Evolutionary conservation across 2,329 filamentous ascomycete species (phyloP).

Genomic region (Cladorrhinum sp.): DNA sequence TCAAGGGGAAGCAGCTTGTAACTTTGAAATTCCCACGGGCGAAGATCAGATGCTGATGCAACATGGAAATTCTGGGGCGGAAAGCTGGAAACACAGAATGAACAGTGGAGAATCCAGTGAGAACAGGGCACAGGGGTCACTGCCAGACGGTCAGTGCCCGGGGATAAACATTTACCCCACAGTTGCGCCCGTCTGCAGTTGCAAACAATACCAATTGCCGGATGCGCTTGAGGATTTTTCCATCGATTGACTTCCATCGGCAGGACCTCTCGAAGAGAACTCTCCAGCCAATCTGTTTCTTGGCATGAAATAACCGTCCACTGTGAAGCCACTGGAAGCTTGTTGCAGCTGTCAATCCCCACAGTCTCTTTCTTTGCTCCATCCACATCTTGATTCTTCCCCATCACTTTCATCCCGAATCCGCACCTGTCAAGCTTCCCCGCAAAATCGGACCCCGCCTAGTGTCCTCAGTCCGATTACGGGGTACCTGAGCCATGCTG

Average conservation of each 20-base stretch:
- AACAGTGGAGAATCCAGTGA: background rate
- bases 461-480: slow-evolving; percentile 2
- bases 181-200: background rate
- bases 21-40: background rate
- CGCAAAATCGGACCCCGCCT: background rate
- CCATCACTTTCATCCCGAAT: background rate
- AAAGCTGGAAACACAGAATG: background rate
- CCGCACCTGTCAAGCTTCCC: background rate
- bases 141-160: background rate
- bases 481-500: background rate
- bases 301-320: background rate
- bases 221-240: background rate
- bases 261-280: background rate
- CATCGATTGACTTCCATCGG: background rate
- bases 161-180: slow-evolving; percentile 22
- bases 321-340: background rate
- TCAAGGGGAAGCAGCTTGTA: background rate
- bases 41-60: background rate
- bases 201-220: background rate
- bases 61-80: background rate
- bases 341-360: background rate
- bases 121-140: background rate
- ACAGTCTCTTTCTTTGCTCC: background rate
- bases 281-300: background rate
- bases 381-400: no score